Evolutionary conservation across 345 rosid genomes (phyloP), one percentile per base, ranked within the genome.

Genomic region (Hibiscus tridactylites): DNA sequence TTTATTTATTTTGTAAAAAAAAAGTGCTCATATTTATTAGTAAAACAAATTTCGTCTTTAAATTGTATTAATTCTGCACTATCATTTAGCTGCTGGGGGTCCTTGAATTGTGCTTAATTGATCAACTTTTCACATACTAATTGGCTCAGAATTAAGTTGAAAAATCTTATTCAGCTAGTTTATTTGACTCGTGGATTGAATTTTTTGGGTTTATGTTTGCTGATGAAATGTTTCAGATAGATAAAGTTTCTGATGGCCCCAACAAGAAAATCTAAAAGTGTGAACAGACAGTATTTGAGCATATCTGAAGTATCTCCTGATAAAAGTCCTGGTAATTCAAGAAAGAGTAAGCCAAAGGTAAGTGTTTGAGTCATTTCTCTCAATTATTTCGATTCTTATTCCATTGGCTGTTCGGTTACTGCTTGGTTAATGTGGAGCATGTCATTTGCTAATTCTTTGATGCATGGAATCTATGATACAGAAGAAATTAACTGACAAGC

Each of bases 401-500:
- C 53, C 52, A 10, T 61, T 31, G 42, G 42, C 65, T 61, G 65
- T 19, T 39, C 21, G 31, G 29, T 19, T 13, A 42, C 1, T 64
- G n/a, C 69, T 65, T 44, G 69, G 33, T 42, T 62, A 39, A 9
- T 19, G 16, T 11, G 52, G 52, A 17, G 1, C 12, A 9, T 16
- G 4, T 67, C 6, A 10, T 58, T 39, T 77, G 69, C 4, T 63
- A 67, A 35, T 63, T 69, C 35, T 47, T 61, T 21, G 10, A 31
- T 76, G 17, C 70, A 54, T 59, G 66, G 70, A 77, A 54, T 7
- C 75, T 65, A n/a, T 71, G 42, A 2, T 70, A 37, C 86, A 91
- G 88, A 88, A 81, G 84, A 95, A 91, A 73, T 79, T 88, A 73
- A 73, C 97, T 73, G 93, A 91, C 63, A 91, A 88, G 84, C 79